A percentile compares a stretch with the other conserved stretches of the same genome.
phyloP scores from a whole-genome alignment of 306 rosid genomes.

The Fragaria vesca region DNA sequence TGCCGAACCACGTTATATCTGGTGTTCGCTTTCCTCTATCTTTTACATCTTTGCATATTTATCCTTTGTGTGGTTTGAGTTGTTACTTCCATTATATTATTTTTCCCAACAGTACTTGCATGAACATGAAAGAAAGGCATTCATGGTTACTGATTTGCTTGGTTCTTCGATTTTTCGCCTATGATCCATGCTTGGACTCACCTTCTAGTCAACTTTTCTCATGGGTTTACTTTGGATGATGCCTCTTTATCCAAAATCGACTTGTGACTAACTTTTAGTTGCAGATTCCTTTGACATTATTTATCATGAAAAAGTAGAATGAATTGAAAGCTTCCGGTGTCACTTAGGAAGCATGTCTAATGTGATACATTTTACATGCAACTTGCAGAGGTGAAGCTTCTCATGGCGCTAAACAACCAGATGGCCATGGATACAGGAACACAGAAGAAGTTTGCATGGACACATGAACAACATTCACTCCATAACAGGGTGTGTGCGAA shows the following conservation, averaged over 20 bases:
- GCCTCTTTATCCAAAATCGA: not conserved
- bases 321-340: not conserved
- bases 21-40: too few species aligned
- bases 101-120: not conserved
- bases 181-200: not conserved
- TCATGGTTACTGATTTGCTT: not conserved
- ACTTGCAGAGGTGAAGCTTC: conserved; percentile 58
- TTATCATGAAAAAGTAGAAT: not conserved
- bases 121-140: not conserved
- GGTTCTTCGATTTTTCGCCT: not conserved
- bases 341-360: not conserved
- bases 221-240: not conserved
- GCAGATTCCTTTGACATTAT: not conserved
- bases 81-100: too few species aligned
- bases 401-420: conserved; percentile 37
- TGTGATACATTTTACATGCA: not conserved
- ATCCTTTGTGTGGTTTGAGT: too few species aligned
- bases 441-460: conserved; percentile 24
- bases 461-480: conserved; percentile 16
- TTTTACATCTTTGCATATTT: too few species aligned
- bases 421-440: conserved; percentile 30
- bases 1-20: too few species aligned
- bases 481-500: not conserved
- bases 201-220: not conserved
- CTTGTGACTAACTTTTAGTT: not conserved